phyloP scores from a whole-genome alignment of 192 early-diverging fungal species.

The Gaertneriomyces sp. region DNA sequence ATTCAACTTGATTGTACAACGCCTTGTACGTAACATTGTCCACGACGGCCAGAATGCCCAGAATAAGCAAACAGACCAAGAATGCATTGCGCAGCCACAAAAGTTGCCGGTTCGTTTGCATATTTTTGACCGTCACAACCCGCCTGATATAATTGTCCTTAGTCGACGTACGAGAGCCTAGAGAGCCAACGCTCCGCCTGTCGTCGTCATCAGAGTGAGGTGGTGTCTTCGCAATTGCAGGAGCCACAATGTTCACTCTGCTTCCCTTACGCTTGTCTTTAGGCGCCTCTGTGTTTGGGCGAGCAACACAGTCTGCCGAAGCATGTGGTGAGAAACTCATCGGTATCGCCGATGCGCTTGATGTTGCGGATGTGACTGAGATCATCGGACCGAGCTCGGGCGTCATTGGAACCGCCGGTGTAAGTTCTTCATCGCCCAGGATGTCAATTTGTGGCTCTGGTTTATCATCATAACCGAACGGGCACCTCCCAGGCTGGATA shows the following conservation, averaged over 20 bases:
- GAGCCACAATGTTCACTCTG: constrained; percentile 7
- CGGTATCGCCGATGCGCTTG: constrained; percentile 14
- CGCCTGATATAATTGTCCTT: constrained; percentile 13
- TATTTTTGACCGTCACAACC: constrained; percentile 29
- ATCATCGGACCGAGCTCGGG: too few species aligned
- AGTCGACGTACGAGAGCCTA: not conserved
- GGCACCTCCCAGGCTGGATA: too few species aligned
- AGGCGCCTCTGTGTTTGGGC: not conserved
- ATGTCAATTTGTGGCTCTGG: too few species aligned
- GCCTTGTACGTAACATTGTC: constrained; percentile 17
- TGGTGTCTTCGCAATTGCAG: not conserved
- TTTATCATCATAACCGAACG: too few species aligned
- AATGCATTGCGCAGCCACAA: constrained; percentile 22
- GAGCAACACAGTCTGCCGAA: constrained; percentile 11
- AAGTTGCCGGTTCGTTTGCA: constrained; percentile 28
- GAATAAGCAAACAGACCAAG: constrained; percentile 26
- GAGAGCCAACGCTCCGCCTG: constrained; percentile 5
- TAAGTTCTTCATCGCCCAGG: too few species aligned
- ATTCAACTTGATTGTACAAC: constrained; percentile 7
- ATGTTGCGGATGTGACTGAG: not conserved
- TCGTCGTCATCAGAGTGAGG: constrained; percentile 17
- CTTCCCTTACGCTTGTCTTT: not conserved
- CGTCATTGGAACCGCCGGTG: too few species aligned
- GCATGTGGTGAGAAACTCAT: constrained; percentile 30
- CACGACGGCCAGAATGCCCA: constrained; percentile 23